Conservation (phyloP, 2,329 filamentous ascomycete genomes). For the Orbilia oligospora region DNA sequence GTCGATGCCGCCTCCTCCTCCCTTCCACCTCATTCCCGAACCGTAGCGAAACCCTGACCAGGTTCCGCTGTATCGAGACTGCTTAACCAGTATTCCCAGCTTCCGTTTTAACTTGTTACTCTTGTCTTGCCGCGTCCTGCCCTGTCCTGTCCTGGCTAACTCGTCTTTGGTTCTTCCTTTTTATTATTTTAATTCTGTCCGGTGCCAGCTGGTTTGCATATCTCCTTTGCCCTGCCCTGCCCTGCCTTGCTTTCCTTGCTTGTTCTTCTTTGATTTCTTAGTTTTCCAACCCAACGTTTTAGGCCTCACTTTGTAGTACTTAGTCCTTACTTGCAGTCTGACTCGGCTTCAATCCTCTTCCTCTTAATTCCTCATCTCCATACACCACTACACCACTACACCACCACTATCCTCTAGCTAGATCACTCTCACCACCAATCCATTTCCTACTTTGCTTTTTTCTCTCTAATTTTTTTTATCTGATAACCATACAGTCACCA, state of each 20-base stretch:
- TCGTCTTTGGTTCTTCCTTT: neutral
- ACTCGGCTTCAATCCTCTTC: constrained; percentile 17
- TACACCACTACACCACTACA: too few species aligned
- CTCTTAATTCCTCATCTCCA: neutral
- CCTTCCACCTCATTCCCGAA: constrained; percentile 58
- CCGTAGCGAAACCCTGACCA: constrained; percentile 33
- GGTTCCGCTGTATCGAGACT: constrained; percentile 16
- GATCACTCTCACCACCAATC: neutral
- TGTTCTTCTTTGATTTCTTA: neutral
- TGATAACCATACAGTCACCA: constrained; percentile 14
- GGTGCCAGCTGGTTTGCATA: constrained; percentile 55
- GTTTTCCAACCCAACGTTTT: constrained; percentile 33
- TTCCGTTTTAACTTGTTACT: constrained; percentile 23
- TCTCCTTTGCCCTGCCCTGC: too few species aligned
- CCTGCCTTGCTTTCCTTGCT: neutral
- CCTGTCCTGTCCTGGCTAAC: neutral
- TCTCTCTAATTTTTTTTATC: constrained; percentile 1
- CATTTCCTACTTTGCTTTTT: constrained; percentile 10
- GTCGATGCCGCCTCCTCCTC: constrained; percentile 74
- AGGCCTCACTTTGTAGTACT: constrained; percentile 6
- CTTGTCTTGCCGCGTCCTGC: neutral
- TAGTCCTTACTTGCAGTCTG: neutral
- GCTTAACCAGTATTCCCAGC: neutral
- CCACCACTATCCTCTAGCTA: neutral
- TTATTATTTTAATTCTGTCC: constrained; percentile 1